Conservation (phyloP, 306 rosid species). For the Quercus glauca region DNA sequence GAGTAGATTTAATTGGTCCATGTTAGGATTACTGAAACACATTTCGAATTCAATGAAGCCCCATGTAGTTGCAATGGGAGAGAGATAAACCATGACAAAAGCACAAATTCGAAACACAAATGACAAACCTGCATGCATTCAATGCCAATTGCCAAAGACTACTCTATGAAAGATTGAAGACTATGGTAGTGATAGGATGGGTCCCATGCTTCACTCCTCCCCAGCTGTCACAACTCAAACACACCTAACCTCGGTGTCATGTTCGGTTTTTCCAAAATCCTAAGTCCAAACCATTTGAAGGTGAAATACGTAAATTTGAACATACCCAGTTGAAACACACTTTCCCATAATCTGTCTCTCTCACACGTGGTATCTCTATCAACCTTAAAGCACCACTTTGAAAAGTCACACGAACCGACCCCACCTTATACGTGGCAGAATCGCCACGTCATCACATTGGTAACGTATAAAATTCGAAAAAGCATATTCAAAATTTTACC, state of each 20-base stretch:
- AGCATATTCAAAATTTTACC: constrained; percentile 55
- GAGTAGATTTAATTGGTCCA: too few relatives aligned
- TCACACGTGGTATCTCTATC: constrained; percentile 47
- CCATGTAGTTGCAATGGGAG: too few relatives aligned
- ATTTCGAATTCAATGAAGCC: too few relatives aligned
- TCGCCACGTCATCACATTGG: constrained; percentile 36
- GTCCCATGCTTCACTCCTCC: not conserved
- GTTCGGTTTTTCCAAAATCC: not conserved
- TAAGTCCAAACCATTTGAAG: not conserved
- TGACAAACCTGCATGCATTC: too few relatives aligned
- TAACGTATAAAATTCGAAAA: constrained; percentile 20
- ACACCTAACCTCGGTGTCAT: constrained; percentile 12
- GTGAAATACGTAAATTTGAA: constrained; percentile 17
- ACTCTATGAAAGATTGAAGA: too few relatives aligned
- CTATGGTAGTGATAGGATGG: not conserved
- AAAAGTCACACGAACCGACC: constrained; percentile 29
- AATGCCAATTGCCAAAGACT: too few relatives aligned
- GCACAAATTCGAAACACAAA: too few relatives aligned
- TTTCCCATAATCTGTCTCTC: constrained; percentile 23
- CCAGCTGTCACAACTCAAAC: constrained; percentile 9
- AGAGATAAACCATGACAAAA: too few relatives aligned
- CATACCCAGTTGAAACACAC: not conserved
- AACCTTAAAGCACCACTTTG: constrained; percentile 1
- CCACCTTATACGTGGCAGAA: constrained; percentile 42
- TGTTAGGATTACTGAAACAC: too few relatives aligned